These are phyloP conservation scores for Chytriomyces hyalinus DNA, from an alignment of 192 early-diverging fungal genomes.

Conservation along the genomic window DNA sequence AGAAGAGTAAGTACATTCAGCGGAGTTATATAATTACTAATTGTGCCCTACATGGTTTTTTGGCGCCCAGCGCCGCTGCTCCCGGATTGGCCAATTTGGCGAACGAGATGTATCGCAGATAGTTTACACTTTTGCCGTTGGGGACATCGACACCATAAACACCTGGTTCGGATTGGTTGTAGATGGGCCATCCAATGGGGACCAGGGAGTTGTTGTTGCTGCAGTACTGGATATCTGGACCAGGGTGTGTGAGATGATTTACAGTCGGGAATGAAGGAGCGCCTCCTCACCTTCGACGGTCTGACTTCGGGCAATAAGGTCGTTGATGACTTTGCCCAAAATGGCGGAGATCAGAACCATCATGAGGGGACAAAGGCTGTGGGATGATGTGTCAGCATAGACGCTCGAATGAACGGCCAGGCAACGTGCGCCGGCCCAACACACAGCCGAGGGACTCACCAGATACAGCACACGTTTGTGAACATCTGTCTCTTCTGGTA, in stretches of 20 bases:
- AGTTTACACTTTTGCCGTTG: constrained; percentile 29
- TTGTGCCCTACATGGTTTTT: constrained; percentile 14
- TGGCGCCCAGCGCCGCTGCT: constrained; percentile 9
- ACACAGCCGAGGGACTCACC: constrained; percentile 17
- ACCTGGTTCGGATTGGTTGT: constrained; percentile 45
- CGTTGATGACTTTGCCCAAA: constrained; percentile 59
- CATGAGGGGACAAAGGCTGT: constrained; percentile 67
- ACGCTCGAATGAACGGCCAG: constrained; percentile 5
- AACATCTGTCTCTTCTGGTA: constrained; percentile 75
- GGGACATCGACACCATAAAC: constrained; percentile 25
- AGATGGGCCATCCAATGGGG: constrained; percentile 27
- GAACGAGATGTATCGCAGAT: background rate
- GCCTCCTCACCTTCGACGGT: constrained; percentile 33
- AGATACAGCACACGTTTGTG: constrained; percentile 74
- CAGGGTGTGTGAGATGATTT: constrained; percentile 36
- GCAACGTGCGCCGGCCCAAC: background rate
- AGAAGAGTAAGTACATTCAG: background rate
- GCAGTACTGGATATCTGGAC: constrained; percentile 38
- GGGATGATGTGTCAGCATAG: constrained; percentile 6
- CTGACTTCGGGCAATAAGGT: constrained; percentile 55
- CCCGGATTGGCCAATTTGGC: constrained; percentile 21
- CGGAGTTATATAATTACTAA: too few relatives aligned
- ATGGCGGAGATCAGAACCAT: constrained; percentile 71
- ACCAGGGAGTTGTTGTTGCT: constrained; percentile 31
- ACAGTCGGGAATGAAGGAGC: background rate